Evolutionary conservation across 768 basidiomycete genomes (phyloP).

Genomic region (Coprinellus micaceus): DNA sequence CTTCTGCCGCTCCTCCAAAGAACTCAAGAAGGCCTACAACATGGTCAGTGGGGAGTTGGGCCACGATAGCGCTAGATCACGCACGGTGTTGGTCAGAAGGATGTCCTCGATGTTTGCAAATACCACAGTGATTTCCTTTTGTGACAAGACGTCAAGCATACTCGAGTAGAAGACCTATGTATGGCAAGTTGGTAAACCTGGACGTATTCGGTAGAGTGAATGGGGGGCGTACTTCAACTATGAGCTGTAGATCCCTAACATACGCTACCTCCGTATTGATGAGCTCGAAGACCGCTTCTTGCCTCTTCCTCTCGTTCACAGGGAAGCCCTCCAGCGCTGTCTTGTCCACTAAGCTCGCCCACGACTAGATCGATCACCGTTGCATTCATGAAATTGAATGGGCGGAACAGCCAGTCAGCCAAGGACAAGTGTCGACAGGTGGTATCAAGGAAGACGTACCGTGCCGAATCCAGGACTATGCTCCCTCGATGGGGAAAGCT

Average conservation of each 20-base stretch:
- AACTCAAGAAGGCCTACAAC: slow-evolving; percentile 70
- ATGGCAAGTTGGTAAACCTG: background rate
- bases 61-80: slow-evolving; percentile 26
- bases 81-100: slow-evolving; percentile 79
- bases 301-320: slow-evolving; percentile 72
- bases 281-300: slow-evolving; percentile 96
- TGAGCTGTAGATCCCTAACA: slow-evolving; percentile 86
- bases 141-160: slow-evolving; percentile 66
- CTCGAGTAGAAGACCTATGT: slow-evolving; percentile 80
- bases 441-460: slow-evolving; percentile 46
- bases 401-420: background rate
- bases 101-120: slow-evolving; percentile 96
- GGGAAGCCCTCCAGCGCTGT: slow-evolving; percentile 81
- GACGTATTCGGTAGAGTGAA: background rate
- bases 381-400: background rate
- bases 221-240: slow-evolving; percentile 66
- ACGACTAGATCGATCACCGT: slow-evolving; percentile 53
- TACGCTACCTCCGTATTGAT: slow-evolving; percentile 89
- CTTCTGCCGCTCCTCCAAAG: slow-evolving; percentile 87
- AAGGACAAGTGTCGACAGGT: background rate
- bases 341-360: slow-evolving; percentile 89
- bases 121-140: slow-evolving; percentile 74
- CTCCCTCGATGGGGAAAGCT: slow-evolving; percentile 27
- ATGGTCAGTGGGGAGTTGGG: background rate
- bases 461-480: slow-evolving; percentile 66